Evolutionary conservation across 164 flowering plant genomes (phyloP).

Genomic region (Piper longum): DNA sequence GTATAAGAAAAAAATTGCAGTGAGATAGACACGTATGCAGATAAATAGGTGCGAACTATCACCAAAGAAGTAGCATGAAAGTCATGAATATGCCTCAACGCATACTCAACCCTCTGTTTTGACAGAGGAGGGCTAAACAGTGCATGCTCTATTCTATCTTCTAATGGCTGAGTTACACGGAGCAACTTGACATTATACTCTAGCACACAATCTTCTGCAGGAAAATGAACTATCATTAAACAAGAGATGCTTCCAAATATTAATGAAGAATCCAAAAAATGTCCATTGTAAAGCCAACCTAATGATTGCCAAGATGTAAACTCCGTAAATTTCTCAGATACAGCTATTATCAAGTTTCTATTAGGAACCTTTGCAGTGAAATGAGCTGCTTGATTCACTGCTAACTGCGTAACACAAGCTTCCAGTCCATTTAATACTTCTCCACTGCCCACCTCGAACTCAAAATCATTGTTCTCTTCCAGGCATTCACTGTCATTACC

Average conservation of each 20-base stretch:
- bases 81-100: conserved; percentile 54
- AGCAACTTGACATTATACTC: conserved; percentile 53
- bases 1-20: not conserved
- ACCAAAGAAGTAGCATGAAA: conserved; percentile 72
- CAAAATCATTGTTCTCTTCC: conserved; percentile 66
- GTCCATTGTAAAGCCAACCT: conserved; percentile 9
- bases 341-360: conserved; percentile 51
- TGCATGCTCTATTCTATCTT: conserved; percentile 96
- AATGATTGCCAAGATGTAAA: conserved; percentile 23
- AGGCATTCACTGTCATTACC: conserved; percentile 29
- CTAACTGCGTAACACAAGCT: conserved; percentile 57
- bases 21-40: not conserved
- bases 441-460: conserved; percentile 79
- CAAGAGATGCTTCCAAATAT: not conserved
- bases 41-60: conserved; percentile 1
- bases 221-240: not conserved
- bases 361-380: conserved; percentile 31
- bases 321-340: conserved; percentile 35
- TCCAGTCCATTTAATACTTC: conserved; percentile 57
- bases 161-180: conserved; percentile 66
- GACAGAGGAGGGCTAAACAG: conserved; percentile 89
- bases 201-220: conserved; percentile 47
- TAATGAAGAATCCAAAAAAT: not conserved
- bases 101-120: conserved; percentile 89
- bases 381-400: conserved; percentile 49